A percentile compares a stretch with the other conserved stretches of the same genome.
These are phyloP conservation scores for Pyronema omphalodes DNA, from an alignment of 495 filamentous ascomycete genomes.

Conservation along the genomic window DNA sequence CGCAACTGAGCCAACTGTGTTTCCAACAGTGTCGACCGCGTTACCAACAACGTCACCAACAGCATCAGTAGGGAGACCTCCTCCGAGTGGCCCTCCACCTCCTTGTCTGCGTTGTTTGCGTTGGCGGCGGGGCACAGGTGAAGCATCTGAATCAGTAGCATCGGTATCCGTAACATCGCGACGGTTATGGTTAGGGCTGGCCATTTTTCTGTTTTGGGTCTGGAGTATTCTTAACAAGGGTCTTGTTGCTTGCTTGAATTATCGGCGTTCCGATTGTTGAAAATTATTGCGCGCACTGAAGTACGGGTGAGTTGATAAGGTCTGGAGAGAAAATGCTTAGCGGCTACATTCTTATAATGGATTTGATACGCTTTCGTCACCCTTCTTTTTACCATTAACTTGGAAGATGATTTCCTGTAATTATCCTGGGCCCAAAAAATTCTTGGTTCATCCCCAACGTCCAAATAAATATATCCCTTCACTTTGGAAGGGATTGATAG, in stretches of 20 bases:
- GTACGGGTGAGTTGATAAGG: neutral
- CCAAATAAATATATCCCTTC: no score
- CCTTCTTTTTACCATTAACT: neutral
- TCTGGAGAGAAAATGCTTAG: neutral
- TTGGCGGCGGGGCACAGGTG: neutral
- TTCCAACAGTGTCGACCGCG: slow-evolving; percentile 4
- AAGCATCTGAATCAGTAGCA: neutral
- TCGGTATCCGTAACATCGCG: neutral
- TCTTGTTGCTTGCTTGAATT: neutral
- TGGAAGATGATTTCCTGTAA: neutral
- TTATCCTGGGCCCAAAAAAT: neutral
- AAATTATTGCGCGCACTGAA: neutral
- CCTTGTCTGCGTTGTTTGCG: neutral
- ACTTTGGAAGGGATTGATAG: no score
- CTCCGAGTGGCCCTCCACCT: neutral
- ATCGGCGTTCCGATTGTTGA: neutral
- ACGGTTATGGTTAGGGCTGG: neutral
- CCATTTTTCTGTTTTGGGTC: neutral
- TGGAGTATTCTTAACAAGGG: neutral
- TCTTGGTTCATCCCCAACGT: neutral
- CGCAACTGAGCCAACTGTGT: neutral
- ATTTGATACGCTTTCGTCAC: neutral
- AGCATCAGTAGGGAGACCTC: slow-evolving; percentile 2
- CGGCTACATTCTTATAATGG: neutral
- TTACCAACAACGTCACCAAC: slow-evolving; percentile 1